Percentiles rank a stretch among this genome's conserved stretches.
These are phyloP conservation scores for Kuraishia capsulata DNA, from an alignment of 805 yeast species.

Conservation along the genomic window DNA sequence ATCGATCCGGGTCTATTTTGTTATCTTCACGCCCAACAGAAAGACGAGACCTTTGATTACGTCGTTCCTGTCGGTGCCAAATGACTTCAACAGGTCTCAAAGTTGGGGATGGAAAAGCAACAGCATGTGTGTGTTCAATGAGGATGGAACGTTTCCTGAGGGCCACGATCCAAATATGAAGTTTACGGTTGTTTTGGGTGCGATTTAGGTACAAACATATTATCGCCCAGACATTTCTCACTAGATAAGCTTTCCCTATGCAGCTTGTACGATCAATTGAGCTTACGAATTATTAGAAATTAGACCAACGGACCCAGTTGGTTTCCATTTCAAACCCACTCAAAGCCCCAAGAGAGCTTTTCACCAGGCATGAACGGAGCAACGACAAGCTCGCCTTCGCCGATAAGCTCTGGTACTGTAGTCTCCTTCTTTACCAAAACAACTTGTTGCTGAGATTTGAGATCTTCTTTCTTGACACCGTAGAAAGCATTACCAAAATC, in stretches of 20 bases:
- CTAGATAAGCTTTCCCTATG: not conserved
- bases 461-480: constrained; percentile 34
- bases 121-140: constrained; percentile 42
- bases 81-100: constrained; percentile 40
- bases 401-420: constrained; percentile 51
- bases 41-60: constrained; percentile 34
- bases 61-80: constrained; percentile 47
- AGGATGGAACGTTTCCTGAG: constrained; percentile 34
- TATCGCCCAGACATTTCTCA: too few species aligned
- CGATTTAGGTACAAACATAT: constrained; percentile 22
- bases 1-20: constrained; percentile 37
- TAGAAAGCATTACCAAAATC: constrained; percentile 70
- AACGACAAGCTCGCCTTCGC: constrained; percentile 38
- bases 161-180: constrained; percentile 35
- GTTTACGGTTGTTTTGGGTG: constrained; percentile 41
- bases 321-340: constrained; percentile 58
- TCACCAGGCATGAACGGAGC: constrained; percentile 88
- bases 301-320: not conserved
- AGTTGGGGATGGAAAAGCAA: constrained; percentile 59
- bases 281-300: not conserved
- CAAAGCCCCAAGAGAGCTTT: constrained; percentile 58
- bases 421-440: constrained; percentile 45
- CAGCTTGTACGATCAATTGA: not conserved
- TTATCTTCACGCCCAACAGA: constrained; percentile 46
- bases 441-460: constrained; percentile 37